Base-by-base conservation (phyloP, 2,329 filamentous ascomycete genomes). In the Fusarium nodosum region DNA sequence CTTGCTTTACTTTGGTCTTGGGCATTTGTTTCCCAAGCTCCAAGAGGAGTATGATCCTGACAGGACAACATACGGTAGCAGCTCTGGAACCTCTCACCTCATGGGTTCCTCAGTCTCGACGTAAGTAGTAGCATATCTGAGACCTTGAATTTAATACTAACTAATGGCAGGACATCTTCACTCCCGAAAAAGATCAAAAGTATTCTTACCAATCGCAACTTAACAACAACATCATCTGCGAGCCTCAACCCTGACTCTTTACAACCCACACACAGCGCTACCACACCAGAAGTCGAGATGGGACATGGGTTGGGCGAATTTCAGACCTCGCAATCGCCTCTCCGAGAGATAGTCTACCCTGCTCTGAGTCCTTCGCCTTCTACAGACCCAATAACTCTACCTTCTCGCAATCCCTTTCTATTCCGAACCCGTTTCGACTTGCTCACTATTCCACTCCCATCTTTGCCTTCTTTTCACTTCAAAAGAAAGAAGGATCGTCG, bases 11-110 rank as follows among this genome's bases (percentile, higher is more conserved):
- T 4, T 84, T 28, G 83, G 85, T 0, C 71, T 86, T 2, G 83
- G 81, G 31, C 77, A 64, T 28, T 18, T 84, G 20, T 86, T 84
- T 63, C 82, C 84, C 1, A 64, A 66, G 7, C 77, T 86, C 7
- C 64, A 76, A 10, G 61, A 80, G 13, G 80, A 81, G 66, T 82
- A 82, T 54, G 76, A 81, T 31, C 80, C 80, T 0, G 78, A 82
- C 52, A 72, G 71, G 18, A 66, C 51, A 4, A 66, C 64, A 22
- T 62, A 66, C 24, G 69, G 66, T 20, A 72, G 48, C 24, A 68
- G 64, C 56, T 69, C 66, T 6, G 48, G 67, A 30, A 71, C 71
- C 33, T 78, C 76, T 24, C 59, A 55, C 30, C 57, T 64, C 10
- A 60, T 64, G 42, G 66, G 55, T n/a, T 73, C 73, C 3, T 68